Evolutionary conservation across 2,329 filamentous ascomycete species (phyloP).

Genomic region (Plectosphaerella sp.): DNA sequence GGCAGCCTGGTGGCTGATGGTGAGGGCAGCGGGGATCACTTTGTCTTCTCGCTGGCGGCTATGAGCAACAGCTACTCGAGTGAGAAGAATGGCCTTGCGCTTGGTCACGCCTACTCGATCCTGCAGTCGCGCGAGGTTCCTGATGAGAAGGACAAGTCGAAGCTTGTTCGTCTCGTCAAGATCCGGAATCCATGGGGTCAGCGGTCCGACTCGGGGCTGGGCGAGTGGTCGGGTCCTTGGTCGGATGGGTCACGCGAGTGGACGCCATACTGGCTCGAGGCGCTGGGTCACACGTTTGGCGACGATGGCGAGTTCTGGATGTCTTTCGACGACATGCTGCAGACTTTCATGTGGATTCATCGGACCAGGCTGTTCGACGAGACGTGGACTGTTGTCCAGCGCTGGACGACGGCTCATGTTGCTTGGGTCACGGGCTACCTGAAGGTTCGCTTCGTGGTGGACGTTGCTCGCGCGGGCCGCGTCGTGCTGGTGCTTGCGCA

Average conservation of each 20-base stretch:
- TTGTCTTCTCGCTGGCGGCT: conserved; percentile 48
- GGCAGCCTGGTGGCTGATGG: conserved; percentile 37
- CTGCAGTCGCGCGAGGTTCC: conserved; percentile 40
- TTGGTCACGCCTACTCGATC: conserved; percentile 47
- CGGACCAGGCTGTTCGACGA: conserved; percentile 53
- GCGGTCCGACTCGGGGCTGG: conserved; percentile 30
- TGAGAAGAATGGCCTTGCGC: conserved; percentile 33
- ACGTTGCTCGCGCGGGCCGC: conserved; percentile 33
- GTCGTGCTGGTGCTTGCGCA: conserved; percentile 39
- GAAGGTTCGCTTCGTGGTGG: conserved; percentile 37
- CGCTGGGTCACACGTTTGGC: conserved; percentile 69
- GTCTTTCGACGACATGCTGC: conserved; percentile 53
- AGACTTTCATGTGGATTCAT: conserved; percentile 54
- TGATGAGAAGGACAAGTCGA: conserved; percentile 30
- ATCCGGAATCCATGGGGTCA: conserved; percentile 67
- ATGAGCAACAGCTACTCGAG: conserved; percentile 20
- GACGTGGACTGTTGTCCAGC: conserved; percentile 38
- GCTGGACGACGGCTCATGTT: conserved; percentile 37
- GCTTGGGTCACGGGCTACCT: conserved; percentile 41
- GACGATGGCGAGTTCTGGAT: conserved; percentile 68
- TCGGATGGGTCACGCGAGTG: conserved; percentile 78
- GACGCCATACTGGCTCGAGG: conserved; percentile 73
- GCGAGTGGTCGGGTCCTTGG: conserved; percentile 71
- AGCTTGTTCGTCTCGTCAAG: conserved; percentile 31
- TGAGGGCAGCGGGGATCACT: conserved; percentile 51